Conservation (phyloP, 345 rosid genomes). For the Stellera chamaejasme region DNA sequence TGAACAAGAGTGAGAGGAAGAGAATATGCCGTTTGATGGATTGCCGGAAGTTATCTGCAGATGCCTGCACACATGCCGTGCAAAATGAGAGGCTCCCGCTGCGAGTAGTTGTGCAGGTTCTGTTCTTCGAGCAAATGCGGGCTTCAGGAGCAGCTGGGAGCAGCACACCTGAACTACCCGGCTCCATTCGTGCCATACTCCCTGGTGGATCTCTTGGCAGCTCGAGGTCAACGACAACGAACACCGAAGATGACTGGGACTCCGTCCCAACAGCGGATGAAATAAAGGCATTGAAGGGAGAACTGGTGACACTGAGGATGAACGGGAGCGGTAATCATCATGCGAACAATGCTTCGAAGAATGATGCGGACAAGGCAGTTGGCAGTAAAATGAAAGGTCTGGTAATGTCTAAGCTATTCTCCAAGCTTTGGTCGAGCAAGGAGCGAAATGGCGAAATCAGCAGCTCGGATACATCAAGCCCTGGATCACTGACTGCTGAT, state of each 20-base stretch:
- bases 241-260: constrained; percentile 94
- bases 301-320: constrained; percentile 37
- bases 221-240: constrained; percentile 72
- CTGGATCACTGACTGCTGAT: constrained; percentile 49
- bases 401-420: constrained; percentile 40
- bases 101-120: constrained; percentile 78
- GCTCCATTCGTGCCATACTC: constrained; percentile 32
- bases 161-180: constrained; percentile 55
- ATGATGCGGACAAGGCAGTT: constrained; percentile 27
- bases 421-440: constrained; percentile 62
- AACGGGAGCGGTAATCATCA: constrained; percentile 16
- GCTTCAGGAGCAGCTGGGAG: constrained; percentile 40
- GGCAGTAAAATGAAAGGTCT: constrained; percentile 46
- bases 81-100: constrained; percentile 85
- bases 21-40: constrained; percentile 61
- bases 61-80: constrained; percentile 74
- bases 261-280: constrained; percentile 65
- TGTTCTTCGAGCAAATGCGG: constrained; percentile 78
- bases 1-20: constrained; percentile 64
- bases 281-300: constrained; percentile 64
- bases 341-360: constrained; percentile 20
- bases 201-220: constrained; percentile 72
- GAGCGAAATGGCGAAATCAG: constrained; percentile 54
- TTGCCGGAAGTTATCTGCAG: constrained; percentile 71
- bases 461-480: constrained; percentile 67